These are phyloP conservation scores for Fusarium hainanense DNA, from an alignment of 2,329 filamentous ascomycete species.

Conservation along the genomic window DNA sequence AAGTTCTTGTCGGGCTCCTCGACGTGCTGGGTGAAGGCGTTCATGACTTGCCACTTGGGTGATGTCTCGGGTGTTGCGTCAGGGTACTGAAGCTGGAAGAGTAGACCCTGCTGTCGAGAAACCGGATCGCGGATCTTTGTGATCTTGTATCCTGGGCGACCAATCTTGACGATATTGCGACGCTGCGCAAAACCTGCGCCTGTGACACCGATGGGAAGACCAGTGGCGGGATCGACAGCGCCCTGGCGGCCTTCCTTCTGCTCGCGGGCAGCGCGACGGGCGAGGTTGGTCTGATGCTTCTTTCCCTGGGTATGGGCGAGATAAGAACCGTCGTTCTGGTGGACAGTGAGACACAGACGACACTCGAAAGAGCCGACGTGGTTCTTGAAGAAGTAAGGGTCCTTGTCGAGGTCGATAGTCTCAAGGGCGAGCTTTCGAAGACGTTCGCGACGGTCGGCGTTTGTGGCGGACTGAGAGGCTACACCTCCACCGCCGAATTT, in stretches of 20 bases:
- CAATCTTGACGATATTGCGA: constrained; percentile 92
- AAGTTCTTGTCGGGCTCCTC: constrained; percentile 95
- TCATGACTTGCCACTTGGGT: constrained; percentile 96
- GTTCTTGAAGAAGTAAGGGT: constrained; percentile 99
- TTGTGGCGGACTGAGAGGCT: constrained; percentile 90
- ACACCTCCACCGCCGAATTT: constrained; percentile 98
- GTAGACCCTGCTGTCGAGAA: constrained; percentile 85
- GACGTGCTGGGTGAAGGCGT: constrained; percentile 93
- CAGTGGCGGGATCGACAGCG: constrained; percentile 73
- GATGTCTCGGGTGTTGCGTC: constrained; percentile 81
- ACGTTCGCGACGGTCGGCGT: constrained; percentile 96
- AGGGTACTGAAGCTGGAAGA: constrained; percentile 97
- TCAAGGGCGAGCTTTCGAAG: constrained; percentile 98
- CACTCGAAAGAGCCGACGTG: constrained; percentile 98
- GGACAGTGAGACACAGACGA: constrained; percentile 93
- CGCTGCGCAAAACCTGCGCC: constrained; percentile 74
- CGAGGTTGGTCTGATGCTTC: constrained; percentile 99
- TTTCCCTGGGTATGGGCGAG: constrained; percentile 98
- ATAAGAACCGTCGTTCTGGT: constrained; percentile 99
- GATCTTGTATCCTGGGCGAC: constrained; percentile 95
- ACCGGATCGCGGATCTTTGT: constrained; percentile 93
- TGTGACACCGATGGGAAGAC: constrained; percentile 78
- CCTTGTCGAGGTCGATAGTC: constrained; percentile 98
- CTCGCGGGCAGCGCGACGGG: constrained; percentile 93
- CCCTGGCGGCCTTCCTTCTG: constrained; percentile 83